phyloP scores from a whole-genome alignment of 805 yeast species.

The Hermanozyma aechmeae region DNA sequence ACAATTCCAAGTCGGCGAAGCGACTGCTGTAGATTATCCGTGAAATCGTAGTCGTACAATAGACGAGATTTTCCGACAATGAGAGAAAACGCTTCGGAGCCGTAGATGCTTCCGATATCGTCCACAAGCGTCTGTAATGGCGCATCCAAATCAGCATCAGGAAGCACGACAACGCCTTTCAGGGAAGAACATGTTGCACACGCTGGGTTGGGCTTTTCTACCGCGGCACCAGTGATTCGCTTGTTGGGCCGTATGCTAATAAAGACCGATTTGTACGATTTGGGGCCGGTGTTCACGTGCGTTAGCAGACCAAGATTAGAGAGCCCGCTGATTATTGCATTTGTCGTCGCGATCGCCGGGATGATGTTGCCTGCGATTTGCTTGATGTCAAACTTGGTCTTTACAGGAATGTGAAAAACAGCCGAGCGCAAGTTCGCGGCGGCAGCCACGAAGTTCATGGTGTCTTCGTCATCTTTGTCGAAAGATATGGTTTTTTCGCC shows the following conservation, averaged over 20 bases:
- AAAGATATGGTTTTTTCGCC: slow-evolving; percentile 43
- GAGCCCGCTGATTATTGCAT: slow-evolving; percentile 89
- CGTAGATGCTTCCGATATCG: slow-evolving; percentile 40
- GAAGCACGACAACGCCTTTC: too few species aligned
- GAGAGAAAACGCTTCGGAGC: slow-evolving; percentile 42
- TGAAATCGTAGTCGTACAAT: slow-evolving; percentile 80
- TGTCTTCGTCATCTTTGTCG: slow-evolving; percentile 93
- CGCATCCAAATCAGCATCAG: too few species aligned
- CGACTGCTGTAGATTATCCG: slow-evolving; percentile 52
- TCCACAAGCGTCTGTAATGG: slow-evolving; percentile 34
- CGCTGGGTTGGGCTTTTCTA: slow-evolving; percentile 54
- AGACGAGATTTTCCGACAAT: slow-evolving; percentile 52
- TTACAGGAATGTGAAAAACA: slow-evolving; percentile 60
- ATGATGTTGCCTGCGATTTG: slow-evolving; percentile 97
- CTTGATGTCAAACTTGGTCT: slow-evolving; percentile 79
- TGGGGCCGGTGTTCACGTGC: slow-evolving; percentile 23
- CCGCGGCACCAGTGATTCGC: slow-evolving; percentile 53
- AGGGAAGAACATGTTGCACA: slow-evolving; percentile 79
- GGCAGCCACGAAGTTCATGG: slow-evolving; percentile 79
- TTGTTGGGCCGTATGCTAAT: slow-evolving; percentile 43
- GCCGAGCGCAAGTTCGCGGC: slow-evolving; percentile 71
- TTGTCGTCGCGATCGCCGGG: slow-evolving; percentile 97
- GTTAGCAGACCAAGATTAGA: slow-evolving; percentile 65
- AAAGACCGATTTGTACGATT: slow-evolving; percentile 22
- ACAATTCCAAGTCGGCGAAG: slow-evolving; percentile 43